Base-by-base conservation (phyloP, 805 yeast genomes). In the Candida insectorum region DNA sequence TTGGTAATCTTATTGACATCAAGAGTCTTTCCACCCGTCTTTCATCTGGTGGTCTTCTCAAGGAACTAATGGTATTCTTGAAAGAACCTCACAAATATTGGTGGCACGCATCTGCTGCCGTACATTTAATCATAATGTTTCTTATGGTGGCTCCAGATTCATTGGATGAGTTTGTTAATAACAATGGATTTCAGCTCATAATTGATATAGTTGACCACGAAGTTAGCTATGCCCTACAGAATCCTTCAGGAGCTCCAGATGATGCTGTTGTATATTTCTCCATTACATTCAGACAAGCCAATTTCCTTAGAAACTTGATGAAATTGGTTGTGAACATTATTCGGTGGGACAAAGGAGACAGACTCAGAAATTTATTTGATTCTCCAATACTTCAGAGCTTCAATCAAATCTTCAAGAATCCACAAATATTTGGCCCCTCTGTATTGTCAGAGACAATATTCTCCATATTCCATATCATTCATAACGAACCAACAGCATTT, bases 401-500 rank as follows among this genome's bases (percentile, higher is more conserved):
- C 43, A 80, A 77, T 41, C 67, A 62, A 36, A 72, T 89, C 2
- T 47, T 89, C 12, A 48, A 53, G 10, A 65, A 85, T 45, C 76
- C 83, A 1, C 43, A 56, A 0, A 56, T 74, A 0, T 85, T 87
- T 62, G 96, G 96, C 0, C 75, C 78, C 24, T 69, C 76, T 11
- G 56, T 85, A 10, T 54, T 85, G 10, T 65, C 85, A 0, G 65
- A 75, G 15, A 71, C 85, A 0, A 54, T 89, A 23, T 81, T 77
- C 40, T 73, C 81, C 9, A 69, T 87, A 14, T 73, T 81, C 25
- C 72, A 73, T 9, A 85, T 87, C 39, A 78, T 89, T 18, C 91
- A 89, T 52, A 84, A 82, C 44, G 97, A 91, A 48, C 96, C 97
- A 6, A 87, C 96, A 0, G 85, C 95, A 3, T 89, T 73, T 49